A percentile compares a stretch with the other conserved stretches of the same genome.
Evolutionary conservation across 257 asterid species (phyloP).

Genomic region (Ehretia macrophylla): DNA sequence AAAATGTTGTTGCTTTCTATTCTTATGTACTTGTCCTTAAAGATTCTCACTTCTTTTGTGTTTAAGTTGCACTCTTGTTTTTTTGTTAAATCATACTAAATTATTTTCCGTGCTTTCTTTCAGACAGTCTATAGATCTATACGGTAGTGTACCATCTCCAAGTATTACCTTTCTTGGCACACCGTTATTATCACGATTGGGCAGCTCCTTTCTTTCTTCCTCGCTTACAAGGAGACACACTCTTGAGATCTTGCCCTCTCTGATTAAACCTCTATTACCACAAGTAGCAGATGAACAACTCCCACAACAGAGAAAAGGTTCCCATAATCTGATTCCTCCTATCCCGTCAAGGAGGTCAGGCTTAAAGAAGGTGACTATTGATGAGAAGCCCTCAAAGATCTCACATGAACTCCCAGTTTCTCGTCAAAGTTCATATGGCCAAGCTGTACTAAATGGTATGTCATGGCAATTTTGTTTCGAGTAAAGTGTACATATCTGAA

Average conservation of each 20-base stretch:
- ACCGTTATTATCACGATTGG: slow-evolving; percentile 49
- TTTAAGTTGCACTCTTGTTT: too few relatives aligned
- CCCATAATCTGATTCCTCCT: slow-evolving; percentile 58
- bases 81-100: slow-evolving; percentile 4
- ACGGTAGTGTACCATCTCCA: slow-evolving; percentile 87
- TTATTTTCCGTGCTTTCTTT: slow-evolving; percentile 14
- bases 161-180: slow-evolving; percentile 73
- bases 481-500: neutral
- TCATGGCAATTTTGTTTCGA: neutral
- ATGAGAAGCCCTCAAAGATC: slow-evolving; percentile 41
- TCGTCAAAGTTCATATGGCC: slow-evolving; percentile 67
- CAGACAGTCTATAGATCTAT: slow-evolving; percentile 93
- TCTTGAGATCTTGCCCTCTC: slow-evolving; percentile 68
- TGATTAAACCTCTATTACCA: slow-evolving; percentile 65
- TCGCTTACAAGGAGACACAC: slow-evolving; percentile 66
- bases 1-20: too few relatives aligned
- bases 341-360: slow-evolving; percentile 54
- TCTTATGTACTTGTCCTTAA: too few relatives aligned
- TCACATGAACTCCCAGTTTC: slow-evolving; percentile 56
- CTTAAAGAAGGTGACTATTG: slow-evolving; percentile 34
- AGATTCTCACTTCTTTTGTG: too few relatives aligned
- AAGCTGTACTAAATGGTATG: slow-evolving; percentile 77
- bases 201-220: slow-evolving; percentile 78
- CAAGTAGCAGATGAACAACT: slow-evolving; percentile 37
- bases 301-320: slow-evolving; percentile 52